phyloP scores from a whole-genome alignment of 257 asterid genomes.

The Solanum tarapatanum region DNA sequence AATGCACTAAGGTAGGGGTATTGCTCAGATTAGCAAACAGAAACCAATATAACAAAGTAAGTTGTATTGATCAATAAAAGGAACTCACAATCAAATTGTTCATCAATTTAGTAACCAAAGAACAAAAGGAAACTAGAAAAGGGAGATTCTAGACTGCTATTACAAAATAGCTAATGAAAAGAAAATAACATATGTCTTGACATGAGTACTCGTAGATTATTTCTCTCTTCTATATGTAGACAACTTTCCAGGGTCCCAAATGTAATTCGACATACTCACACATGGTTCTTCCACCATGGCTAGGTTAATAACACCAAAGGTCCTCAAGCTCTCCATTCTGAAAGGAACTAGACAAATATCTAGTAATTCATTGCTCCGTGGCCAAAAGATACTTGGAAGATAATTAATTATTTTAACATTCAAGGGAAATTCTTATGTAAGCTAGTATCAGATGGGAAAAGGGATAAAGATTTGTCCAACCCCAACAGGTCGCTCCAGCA shows the following conservation, averaged over 20 bases:
- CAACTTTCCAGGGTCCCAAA: background rate
- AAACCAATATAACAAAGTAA: background rate
- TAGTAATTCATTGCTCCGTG: background rate
- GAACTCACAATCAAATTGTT: background rate
- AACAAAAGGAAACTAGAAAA: background rate
- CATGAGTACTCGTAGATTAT: background rate
- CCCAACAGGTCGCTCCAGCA: background rate
- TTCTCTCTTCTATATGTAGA: background rate
- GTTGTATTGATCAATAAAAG: background rate
- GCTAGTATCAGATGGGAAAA: background rate
- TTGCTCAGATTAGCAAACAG: background rate
- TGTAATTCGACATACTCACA: background rate
- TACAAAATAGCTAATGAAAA: background rate
- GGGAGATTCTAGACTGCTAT: background rate
- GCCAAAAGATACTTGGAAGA: background rate
- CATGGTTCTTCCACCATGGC: background rate
- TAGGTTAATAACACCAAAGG: background rate
- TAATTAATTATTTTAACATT: background rate
- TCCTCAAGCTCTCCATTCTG: background rate
- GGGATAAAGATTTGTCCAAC: background rate
- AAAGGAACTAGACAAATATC: background rate
- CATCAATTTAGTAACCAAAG: background rate
- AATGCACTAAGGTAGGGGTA: background rate
- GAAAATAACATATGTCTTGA: background rate
- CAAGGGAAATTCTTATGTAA: background rate